phyloP scores from a whole-genome alignment of 1,284 basidiomycete species.

The Lentinula novae-zelandiae region DNA sequence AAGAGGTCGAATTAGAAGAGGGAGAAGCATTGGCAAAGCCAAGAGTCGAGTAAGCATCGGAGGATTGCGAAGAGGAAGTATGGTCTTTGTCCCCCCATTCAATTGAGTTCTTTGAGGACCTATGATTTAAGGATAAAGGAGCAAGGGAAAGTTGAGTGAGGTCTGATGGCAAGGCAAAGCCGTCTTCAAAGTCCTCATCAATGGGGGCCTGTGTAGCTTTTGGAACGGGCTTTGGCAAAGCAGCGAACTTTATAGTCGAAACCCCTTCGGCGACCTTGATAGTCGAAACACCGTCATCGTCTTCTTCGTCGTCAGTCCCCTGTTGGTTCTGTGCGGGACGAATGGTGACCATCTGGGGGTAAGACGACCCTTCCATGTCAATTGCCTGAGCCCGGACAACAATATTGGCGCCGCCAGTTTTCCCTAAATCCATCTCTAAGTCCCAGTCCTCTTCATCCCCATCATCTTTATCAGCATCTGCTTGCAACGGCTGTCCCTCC shows the following conservation, averaged over 20 bases:
- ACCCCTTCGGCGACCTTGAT: conserved; percentile 76
- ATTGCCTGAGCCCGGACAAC: conserved; percentile 12
- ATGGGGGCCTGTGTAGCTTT: conserved; percentile 34
- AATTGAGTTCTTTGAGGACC: conserved; percentile 73
- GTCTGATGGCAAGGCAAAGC: conserved; percentile 72
- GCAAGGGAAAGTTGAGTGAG: conserved; percentile 75
- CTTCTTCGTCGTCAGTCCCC: conserved; percentile 61
- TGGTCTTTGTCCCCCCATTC: conserved; percentile 83
- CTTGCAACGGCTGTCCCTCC: conserved; percentile 63
- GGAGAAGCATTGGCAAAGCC: conserved; percentile 70
- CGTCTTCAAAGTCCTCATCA: conserved; percentile 73
- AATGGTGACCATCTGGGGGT: conserved; percentile 53
- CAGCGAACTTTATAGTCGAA: conserved; percentile 72
- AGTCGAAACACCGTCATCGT: conserved; percentile 77
- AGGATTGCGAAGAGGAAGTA: conserved; percentile 76
- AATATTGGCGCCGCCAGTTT: conserved; percentile 49
- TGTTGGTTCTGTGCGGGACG: conserved; percentile 53
- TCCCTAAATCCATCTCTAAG: conserved; percentile 63
- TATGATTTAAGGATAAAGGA: conserved; percentile 65
- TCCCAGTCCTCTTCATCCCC: conserved; percentile 75
- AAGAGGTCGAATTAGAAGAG: conserved; percentile 66
- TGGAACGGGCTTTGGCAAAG: conserved; percentile 39
- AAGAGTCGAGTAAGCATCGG: conserved; percentile 74
- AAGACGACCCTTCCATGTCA: conserved; percentile 21
- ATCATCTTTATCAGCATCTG: conserved; percentile 60